Evolutionary conservation across 129 eudicot species (phyloP).

Genomic region (Erigeron canadensis): DNA sequence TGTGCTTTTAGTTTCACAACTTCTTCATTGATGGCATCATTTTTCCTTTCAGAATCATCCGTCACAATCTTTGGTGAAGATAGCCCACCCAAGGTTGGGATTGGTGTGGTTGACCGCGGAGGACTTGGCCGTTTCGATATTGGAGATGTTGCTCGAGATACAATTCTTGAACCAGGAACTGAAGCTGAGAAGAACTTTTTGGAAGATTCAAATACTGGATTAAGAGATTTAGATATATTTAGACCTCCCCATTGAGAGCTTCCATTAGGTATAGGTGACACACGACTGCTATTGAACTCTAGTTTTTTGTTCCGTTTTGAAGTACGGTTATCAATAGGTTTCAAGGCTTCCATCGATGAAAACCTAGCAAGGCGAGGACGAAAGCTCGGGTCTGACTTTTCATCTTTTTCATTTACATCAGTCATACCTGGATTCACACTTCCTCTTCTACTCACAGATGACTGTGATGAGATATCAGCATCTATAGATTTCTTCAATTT

Average conservation of each 20-base stretch:
- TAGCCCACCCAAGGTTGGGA: slow-evolving; percentile 90
- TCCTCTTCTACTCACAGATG: slow-evolving; percentile 69
- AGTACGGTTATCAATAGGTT: slow-evolving; percentile 57
- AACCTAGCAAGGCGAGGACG: slow-evolving; percentile 77
- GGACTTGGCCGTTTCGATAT: slow-evolving; percentile 88
- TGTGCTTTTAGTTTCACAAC: slow-evolving; percentile 76
- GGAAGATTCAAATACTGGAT: slow-evolving; percentile 90
- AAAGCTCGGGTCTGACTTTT: slow-evolving; percentile 61
- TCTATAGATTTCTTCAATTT: slow-evolving; percentile 71
- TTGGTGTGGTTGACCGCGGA: slow-evolving; percentile 97
- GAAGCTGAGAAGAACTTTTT: slow-evolving; percentile 95
- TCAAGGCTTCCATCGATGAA: slow-evolving; percentile 76
- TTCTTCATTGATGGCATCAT: slow-evolving; percentile 70
- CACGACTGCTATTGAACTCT: slow-evolving; percentile 87
- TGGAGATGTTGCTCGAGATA: slow-evolving; percentile 97
- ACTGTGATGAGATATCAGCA: slow-evolving; percentile 54
- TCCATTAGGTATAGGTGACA: slow-evolving; percentile 89
- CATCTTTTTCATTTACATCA: slow-evolving; percentile 58
- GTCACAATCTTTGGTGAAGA: slow-evolving; percentile 63
- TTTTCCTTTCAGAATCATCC: slow-evolving; percentile 61
- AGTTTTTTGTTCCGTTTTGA: slow-evolving; percentile 81
- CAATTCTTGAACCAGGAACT: slow-evolving; percentile 97
- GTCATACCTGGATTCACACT: slow-evolving; percentile 46
- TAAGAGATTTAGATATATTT: slow-evolving; percentile 67
- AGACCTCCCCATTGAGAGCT: slow-evolving; percentile 85